Evolutionary conservation across 2,329 filamentous ascomycete genomes (phyloP), one percentile per base, ranked within the genome.

Genomic region (Onygenales sp.): DNA sequence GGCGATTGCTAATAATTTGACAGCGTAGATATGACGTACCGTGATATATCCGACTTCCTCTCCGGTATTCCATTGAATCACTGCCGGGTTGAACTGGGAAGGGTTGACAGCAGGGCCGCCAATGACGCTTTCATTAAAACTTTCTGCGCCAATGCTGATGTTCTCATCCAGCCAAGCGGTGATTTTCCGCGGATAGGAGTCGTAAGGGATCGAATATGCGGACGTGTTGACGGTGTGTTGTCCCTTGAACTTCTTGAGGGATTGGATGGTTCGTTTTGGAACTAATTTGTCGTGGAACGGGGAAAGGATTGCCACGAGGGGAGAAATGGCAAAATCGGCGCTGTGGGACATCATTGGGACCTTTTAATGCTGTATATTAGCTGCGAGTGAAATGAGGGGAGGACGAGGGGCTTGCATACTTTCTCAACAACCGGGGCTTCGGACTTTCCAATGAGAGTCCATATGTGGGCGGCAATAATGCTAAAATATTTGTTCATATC

Each of bases 401-500:
- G 13, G 4, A 10, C 36, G 36, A n/a, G 7, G 13, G 13, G 3
- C 3, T 39, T 39, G 36, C 13, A 45, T 45, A 45, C 14, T 10
- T 45, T 44, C 84, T 71, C 1, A 84, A 64, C 0, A 81, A 81
- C 0, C 72, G 75, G 59, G 76, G 55, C 58, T 50, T 52, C 52
- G 45, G 62, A 54, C 21, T 60, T 61, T 11, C 63, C 65, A 35
- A 64, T 44, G 5, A 82, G 55, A 0, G 77, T 74, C 81, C 81
- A 84, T 56, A 84, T 73, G 66, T 80, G 80, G 11, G 80, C 63
- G 0, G 77, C 76, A 63, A 84, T 75, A 48, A 84, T 72, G 51
- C 78, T 78, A 3, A 83, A 63, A 59, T 84, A 84, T 6, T 74
- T 69, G 52, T 81, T 83, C 81, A 84, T 83, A 55, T 85, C 81